These are phyloP conservation scores for Plantago major DNA, from an alignment of 257 asterid genomes.

Conservation along the genomic window DNA sequence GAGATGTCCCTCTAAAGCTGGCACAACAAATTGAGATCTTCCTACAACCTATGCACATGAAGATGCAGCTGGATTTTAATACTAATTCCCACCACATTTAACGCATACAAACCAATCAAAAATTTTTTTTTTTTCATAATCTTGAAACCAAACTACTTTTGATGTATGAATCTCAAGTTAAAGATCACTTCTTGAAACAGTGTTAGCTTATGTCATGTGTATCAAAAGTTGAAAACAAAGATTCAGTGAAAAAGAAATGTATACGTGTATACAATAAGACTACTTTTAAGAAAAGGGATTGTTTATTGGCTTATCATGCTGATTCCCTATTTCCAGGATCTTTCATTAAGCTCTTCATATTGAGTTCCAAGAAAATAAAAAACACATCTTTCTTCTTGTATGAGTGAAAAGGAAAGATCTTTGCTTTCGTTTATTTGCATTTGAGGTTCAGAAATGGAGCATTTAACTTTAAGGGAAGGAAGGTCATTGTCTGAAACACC, in stretches of 20 bases:
- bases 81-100: neutral
- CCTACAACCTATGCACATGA: conserved; percentile 32
- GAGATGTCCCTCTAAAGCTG: conserved; percentile 15
- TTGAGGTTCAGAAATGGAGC: conserved; percentile 36
- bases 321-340: conserved; percentile 48
- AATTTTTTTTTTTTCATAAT: neutral
- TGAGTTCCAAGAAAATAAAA: neutral
- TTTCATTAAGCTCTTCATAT: neutral
- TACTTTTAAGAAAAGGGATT: neutral
- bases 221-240: neutral
- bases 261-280: neutral
- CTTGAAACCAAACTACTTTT: too few relatives aligned
- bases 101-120: conserved; percentile 1
- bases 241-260: neutral
- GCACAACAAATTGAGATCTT: conserved; percentile 20
- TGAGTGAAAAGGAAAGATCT: neutral
- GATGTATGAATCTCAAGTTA: neutral
- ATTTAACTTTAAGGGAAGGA: conserved; percentile 47
- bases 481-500: conserved; percentile 89
- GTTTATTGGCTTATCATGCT: conserved; percentile 3
- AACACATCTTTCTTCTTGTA: conserved; percentile 1
- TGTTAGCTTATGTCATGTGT: neutral
- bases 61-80: conserved; percentile 5
- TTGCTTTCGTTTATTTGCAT: neutral
- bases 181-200: neutral